Evolutionary conservation across 1,139 yeast species (phyloP).

Genomic region (Diutina scorzettiae): DNA sequence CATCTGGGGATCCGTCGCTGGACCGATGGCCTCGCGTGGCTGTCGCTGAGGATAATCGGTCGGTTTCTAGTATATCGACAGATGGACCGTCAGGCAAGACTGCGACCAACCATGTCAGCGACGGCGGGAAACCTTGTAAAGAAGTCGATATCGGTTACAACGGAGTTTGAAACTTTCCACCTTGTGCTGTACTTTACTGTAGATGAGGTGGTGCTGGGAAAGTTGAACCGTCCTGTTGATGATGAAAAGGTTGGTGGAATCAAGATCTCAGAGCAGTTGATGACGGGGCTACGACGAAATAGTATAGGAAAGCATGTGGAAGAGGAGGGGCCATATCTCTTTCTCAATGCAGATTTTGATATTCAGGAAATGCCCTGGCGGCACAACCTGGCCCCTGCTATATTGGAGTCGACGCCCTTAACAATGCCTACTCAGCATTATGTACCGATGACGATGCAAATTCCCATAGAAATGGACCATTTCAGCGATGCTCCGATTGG

Average conservation of each 20-base stretch:
- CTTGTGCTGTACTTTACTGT: background rate
- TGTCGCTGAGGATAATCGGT: slow-evolving; percentile 2
- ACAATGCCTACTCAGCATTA: too few species aligned
- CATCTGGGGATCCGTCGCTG: slow-evolving; percentile 1
- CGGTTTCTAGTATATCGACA: background rate
- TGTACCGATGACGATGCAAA: too few species aligned
- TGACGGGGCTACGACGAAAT: background rate
- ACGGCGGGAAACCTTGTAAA: background rate
- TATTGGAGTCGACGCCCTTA: too few species aligned
- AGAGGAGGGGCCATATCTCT: too few species aligned
- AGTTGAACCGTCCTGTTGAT: background rate
- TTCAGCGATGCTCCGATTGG: too few species aligned
- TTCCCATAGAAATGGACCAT: too few species aligned
- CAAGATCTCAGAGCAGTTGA: background rate
- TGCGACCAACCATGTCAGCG: too few species aligned
- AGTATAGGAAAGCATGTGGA: background rate
- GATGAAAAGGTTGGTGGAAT: background rate
- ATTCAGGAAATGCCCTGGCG: too few species aligned
- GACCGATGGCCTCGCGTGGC: slow-evolving; percentile 2
- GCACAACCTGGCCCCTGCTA: too few species aligned
- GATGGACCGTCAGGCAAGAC: too few species aligned
- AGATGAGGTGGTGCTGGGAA: background rate
- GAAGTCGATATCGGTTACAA: background rate
- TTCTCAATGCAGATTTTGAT: too few species aligned
- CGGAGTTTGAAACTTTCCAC: background rate